Conservation (phyloP, 345 rosid species). For the Eutrema yunnanense region DNA sequence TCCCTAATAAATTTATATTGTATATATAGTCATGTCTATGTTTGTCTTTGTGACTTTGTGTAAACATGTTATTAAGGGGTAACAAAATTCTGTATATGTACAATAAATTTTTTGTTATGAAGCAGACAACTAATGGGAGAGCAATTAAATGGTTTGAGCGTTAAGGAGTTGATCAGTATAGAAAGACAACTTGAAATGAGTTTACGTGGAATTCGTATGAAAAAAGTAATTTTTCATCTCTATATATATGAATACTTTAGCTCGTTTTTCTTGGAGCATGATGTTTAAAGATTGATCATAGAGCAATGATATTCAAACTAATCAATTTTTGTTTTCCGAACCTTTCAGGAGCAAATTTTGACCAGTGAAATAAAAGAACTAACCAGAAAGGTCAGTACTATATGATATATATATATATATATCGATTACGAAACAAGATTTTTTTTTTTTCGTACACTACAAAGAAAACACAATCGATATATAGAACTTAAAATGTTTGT, state of each 20-base stretch:
- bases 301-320: not conserved
- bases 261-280: not conserved
- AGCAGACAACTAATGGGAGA: constrained; percentile 42
- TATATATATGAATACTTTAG: not conserved
- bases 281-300: not conserved
- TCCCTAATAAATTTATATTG: no score
- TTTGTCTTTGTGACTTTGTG: not conserved
- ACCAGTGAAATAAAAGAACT: constrained; percentile 46
- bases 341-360: constrained; percentile 41
- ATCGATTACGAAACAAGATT: not conserved
- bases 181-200: constrained; percentile 57
- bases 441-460: not conserved
- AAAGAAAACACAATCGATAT: no score
- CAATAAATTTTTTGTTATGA: not conserved
- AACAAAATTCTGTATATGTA: not conserved
- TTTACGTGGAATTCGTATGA: constrained; percentile 50
- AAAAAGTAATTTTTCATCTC: constrained; percentile 37
- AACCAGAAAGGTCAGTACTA: constrained; percentile 33
- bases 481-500: no score
- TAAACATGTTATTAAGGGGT: not conserved
- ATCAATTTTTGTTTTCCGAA: not conserved
- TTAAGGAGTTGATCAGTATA: constrained; percentile 43
- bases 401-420: not conserved
- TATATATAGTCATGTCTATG: not conserved
- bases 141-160: constrained; percentile 49